Base-by-base conservation (phyloP, 2,329 filamentous ascomycete species). In the Gremmenia infestans region DNA sequence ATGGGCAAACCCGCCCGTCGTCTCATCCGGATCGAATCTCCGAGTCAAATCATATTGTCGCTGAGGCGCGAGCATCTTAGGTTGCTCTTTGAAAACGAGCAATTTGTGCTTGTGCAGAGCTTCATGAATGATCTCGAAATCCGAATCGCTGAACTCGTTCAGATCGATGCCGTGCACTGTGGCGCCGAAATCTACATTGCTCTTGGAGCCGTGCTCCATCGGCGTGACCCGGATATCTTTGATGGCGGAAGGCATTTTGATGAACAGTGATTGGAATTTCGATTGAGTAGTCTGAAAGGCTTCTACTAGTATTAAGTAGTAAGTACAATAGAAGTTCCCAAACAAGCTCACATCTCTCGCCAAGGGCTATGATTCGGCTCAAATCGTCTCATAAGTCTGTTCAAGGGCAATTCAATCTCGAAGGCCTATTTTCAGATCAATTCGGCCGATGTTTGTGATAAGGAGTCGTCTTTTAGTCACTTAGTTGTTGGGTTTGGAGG, bases 1-100 rank as follows among this genome's bases (percentile, higher is more conserved):
- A 50, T 73, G 72, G 9, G 72, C 71, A 32, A 72, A 73, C 1
- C 71, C 71, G 14, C 72, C 70, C 1, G 70, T 71, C 7, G 62
- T 71, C 45, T 63, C 68, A 11, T 70, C 64, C 0, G 70, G 71
- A 55, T 72, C 71, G 37, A 72, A 69, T 65, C 48, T 49, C 49
- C 60, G 54, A 1, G 72, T 72, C 19, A 73, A 60, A 14, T 62
- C 60, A 56, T 73, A 72, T 54, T 72, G 70, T 23, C 72, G 66
- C 57, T 71, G 62, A 1, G 71, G 70, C 12, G 37, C 56, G 7
- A 73, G 64, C 70, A 72, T 72, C 43, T 65, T 43, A 0, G 68
- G 69, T 60, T 72, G 70, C 54, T 68, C 68, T 63, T 72, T 72
- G 63, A 72, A 72, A n/a, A 72, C 66, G 17, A 72, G 64, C 17